phyloP scores from a whole-genome alignment of 192 early-diverging fungal species.

The Backusella macrospora region DNA sequence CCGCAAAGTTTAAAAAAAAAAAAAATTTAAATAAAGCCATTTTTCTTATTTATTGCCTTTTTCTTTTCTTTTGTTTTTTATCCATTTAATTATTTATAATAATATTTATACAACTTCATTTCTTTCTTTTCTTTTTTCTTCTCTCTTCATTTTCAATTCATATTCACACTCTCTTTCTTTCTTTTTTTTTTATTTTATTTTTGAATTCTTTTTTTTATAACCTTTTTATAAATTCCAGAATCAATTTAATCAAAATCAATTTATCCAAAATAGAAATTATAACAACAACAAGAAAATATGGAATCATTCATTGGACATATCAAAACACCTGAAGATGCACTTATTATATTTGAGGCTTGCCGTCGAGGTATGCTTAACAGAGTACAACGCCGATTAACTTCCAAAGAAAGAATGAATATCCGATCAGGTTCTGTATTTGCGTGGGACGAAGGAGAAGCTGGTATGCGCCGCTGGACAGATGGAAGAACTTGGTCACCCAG shows the following conservation, averaged over 20 bases:
- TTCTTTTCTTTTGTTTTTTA: not conserved
- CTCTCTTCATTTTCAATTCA: not conserved
- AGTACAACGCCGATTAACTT: constrained; percentile 78
- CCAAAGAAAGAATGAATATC: constrained; percentile 78
- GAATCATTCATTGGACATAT: constrained; percentile 86
- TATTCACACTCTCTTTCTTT: not conserved
- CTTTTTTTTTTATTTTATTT: constrained; percentile 3
- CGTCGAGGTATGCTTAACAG: constrained; percentile 72
- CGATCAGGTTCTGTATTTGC: constrained; percentile 86
- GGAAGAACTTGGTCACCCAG: constrained; percentile 89
- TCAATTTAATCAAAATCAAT: not conserved
- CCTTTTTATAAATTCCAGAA: not conserved
- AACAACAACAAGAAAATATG: constrained; percentile 44
- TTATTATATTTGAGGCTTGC: constrained; percentile 88
- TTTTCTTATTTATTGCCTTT: constrained; percentile 7
- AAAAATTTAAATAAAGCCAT: constrained; percentile 2
- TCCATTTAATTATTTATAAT: not conserved
- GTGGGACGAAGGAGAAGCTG: constrained; percentile 89
- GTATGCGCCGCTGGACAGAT: constrained; percentile 93
- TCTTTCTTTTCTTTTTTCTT: not conserved
- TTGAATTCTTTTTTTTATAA: constrained; percentile 8
- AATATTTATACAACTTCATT: not conserved
- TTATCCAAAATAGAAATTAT: not conserved
- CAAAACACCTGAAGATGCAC: constrained; percentile 83
- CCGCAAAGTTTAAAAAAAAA: constrained; percentile 9